Base-by-base conservation (phyloP, 2,329 filamentous ascomycete species). In the Fusarium avenaceum region DNA sequence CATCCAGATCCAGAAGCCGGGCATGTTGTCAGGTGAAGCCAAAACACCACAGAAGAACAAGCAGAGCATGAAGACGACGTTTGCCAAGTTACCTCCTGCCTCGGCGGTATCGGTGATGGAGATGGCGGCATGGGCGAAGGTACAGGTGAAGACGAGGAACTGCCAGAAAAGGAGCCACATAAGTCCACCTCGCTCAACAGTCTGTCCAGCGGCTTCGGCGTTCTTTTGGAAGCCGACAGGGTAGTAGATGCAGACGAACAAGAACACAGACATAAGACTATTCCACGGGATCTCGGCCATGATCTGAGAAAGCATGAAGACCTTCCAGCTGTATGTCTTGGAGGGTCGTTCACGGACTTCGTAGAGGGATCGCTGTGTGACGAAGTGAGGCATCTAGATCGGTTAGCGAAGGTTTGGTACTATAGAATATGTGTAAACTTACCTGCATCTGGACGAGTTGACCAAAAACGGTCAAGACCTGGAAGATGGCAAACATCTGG, bases 241-340 rank as follows among this genome's bases (percentile, higher is more conserved):
- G 76, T 94, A 97, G 83, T 97, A 97, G 86, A 92, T 94, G 76
- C 85, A 89, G 73, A 93, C 84, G 81, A 85, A 97, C 81, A 94
- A 89, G 70, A 96, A 79, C 17, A 90, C 84, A 2, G 89, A 88
- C 85, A 92, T 90, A 50, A 96, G 80, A 0, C 89, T 86, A 76
- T 96, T 93, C 90, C 92, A 97, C 0, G 93, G 92, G 2, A 97
- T 82, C 78, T 97, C 94, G 59, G 93, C 92, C 14, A 94, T 79
- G 69, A 97, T 91, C 76, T 94, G 92, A 53, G 90, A 89, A 24
- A 95, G 83, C 85, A 96, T 92, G 76, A 96, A 96, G 6, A 92
- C 88, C 75, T 91, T 89, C 93, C 93, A 96, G 65, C 88, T 89
- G 79, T 96, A 96, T 0, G 92, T 89, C 81, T 94, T 95, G 57